Percentiles rank a stretch among this genome's conserved stretches.
These are phyloP conservation scores for Amanita phalloides DNA, from an alignment of 768 basidiomycete genomes.

Conservation along the genomic window DNA sequence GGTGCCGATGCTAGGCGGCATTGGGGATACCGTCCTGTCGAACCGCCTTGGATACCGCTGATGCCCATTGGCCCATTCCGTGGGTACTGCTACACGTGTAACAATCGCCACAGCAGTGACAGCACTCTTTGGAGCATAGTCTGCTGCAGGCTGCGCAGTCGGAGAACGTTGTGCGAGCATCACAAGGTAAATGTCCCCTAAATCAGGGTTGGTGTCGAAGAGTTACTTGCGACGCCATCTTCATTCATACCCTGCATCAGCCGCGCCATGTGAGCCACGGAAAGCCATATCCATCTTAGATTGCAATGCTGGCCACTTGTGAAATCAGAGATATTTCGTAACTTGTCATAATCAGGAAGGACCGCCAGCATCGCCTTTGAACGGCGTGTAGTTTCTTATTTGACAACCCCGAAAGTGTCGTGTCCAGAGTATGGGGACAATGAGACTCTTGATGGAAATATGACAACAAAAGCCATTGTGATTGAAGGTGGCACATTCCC, in stretches of 20 bases:
- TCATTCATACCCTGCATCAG: no score
- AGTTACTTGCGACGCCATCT: no score
- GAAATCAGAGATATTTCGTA: neutral
- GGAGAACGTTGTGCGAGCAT: neutral
- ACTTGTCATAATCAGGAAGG: neutral
- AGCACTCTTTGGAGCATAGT: neutral
- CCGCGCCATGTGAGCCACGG: no score
- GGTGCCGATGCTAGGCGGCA: neutral
- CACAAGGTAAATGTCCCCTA: no score
- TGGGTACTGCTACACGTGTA: neutral
- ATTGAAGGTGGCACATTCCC: neutral
- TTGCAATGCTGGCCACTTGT: no score
- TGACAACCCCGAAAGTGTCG: neutral
- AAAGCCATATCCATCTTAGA: no score
- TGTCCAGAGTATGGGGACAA: neutral
- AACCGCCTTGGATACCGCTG: neutral
- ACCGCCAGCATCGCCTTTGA: neutral
- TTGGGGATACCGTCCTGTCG: neutral
- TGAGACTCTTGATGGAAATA: neutral
- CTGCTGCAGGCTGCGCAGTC: neutral
- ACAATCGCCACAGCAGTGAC: neutral
- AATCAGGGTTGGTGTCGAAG: no score
- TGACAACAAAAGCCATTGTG: neutral
- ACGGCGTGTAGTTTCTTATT: neutral
- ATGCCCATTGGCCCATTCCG: neutral